Evolutionary conservation across 2,329 filamentous ascomycete species (phyloP).

Genomic region (Colletotrichum sp.): DNA sequence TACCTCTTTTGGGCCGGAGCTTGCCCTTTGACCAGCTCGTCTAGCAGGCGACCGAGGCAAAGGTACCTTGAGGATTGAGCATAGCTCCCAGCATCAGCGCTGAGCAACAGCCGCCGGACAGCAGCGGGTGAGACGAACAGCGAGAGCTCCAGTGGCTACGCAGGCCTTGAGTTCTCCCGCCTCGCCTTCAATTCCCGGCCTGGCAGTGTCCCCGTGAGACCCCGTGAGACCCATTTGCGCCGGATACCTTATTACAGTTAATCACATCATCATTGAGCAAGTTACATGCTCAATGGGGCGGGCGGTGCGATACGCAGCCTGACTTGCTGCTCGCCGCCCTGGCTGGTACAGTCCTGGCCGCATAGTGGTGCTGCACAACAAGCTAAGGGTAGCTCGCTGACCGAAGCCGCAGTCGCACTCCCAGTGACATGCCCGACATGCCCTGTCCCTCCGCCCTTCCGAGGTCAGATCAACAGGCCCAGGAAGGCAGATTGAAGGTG

Average conservation of each 20-base stretch:
- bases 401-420: not conserved
- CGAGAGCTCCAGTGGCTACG: slow-evolving; percentile 2
- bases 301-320: not conserved
- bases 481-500: not conserved
- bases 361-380: not conserved
- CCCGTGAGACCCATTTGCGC: not conserved
- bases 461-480: not conserved
- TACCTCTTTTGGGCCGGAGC: not conserved
- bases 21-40: not conserved
- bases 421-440: not conserved
- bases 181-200: slow-evolving; percentile 6
- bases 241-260: slow-evolving; percentile 6
- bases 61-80: not conserved
- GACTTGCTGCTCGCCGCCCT: not conserved
- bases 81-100: not conserved
- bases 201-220: not conserved
- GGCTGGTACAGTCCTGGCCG: not conserved
- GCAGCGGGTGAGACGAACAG: not conserved
- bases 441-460: not conserved
- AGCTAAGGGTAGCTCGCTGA: not conserved
- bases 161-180: slow-evolving; percentile 4
- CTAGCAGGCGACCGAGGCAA: not conserved
- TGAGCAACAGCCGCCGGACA: not conserved
- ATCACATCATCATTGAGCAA: slow-evolving; percentile 11
- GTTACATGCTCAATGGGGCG: not conserved